These are phyloP conservation scores for Magnolia kwangsiensis DNA, from an alignment of 164 flowering plant species.

Conservation along the genomic window DNA sequence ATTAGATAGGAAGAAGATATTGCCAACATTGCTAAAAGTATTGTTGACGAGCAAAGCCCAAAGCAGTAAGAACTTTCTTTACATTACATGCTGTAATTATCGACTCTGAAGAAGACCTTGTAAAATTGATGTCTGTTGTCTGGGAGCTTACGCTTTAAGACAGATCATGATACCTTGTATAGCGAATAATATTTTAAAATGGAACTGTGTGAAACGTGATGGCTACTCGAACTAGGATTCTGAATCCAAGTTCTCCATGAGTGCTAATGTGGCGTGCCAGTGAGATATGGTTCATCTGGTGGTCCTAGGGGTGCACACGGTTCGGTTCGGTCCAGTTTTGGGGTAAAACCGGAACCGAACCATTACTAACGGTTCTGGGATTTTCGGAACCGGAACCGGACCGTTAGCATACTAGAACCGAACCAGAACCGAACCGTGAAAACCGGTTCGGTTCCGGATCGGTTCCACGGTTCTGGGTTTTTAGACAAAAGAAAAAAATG, in stretches of 20 bases:
- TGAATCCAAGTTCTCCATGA: neutral
- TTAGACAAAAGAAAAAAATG: too few relatives aligned
- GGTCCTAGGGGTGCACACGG: too few relatives aligned
- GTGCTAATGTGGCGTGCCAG: neutral
- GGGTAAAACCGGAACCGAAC: too few relatives aligned
- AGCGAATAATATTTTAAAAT: neutral
- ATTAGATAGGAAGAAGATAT: conserved; percentile 74
- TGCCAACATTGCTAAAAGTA: conserved; percentile 50
- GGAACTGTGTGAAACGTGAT: neutral
- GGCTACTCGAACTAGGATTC: neutral
- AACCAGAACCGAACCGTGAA: too few relatives aligned
- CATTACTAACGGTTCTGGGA: too few relatives aligned
- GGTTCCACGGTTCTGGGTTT: too few relatives aligned
- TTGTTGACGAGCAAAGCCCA: conserved; percentile 65
- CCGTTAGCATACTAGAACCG: too few relatives aligned
- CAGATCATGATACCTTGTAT: neutral
- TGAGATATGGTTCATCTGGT: neutral
- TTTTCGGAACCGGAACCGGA: too few relatives aligned
- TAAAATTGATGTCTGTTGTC: neutral
- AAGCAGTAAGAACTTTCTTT: conserved; percentile 43
- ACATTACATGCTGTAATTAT: neutral
- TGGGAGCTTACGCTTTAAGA: neutral
- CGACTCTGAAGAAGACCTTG: neutral
- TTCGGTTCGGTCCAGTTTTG: too few relatives aligned
- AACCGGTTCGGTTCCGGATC: too few relatives aligned